Evolutionary conservation across 306 rosid genomes (phyloP), one percentile per base, ranked within the genome.

Genomic region (Hippophae rhamnoides): DNA sequence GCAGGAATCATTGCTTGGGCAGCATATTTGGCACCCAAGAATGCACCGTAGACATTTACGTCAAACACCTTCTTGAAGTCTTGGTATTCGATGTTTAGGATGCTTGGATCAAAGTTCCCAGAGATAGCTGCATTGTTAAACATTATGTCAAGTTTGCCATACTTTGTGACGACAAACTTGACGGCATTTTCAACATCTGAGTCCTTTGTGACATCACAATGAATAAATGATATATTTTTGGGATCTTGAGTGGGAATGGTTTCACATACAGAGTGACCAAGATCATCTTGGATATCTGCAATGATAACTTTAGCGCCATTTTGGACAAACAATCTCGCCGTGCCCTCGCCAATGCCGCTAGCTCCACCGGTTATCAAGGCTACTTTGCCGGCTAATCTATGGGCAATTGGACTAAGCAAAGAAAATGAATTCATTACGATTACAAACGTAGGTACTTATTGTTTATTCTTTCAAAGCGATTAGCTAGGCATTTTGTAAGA

Each of bases 341-440:
- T 78, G 2, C 75, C 71, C 2, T 79, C 78, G n/a, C 86, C 90
- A 3, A 84, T 75, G 8, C 84, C 86, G 11, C 90, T 78, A 0
- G 86, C 84, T 3, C 79, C 86, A 11, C 90, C 84, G 4, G 90
- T 84, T 54, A 84, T 73, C 56, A 84, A 60, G n/a, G 86, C 90
- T 0, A 84, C 86, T 55, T 78, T 81, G 3, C 84, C 86, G 57
- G 63, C 71, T 18, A 84, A 77, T 57, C 87, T 82, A 73, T 68
- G 3, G 52, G 61, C 7, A 18, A 26, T 3, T 47, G 45, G 38
- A 31, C 38, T 31, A 2, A 18, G 23, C 23, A 18, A 18, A 18
- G 38, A 31, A 2, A 0, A 31, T 31, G 38, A 31, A 31, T 31
- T 31, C 38, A 31, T 31, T 31, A 18, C 1, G 1, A 18, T 18